Evolutionary conservation across 1,284 basidiomycete species (phyloP).

Genomic region (Sporisorium exsertum): DNA sequence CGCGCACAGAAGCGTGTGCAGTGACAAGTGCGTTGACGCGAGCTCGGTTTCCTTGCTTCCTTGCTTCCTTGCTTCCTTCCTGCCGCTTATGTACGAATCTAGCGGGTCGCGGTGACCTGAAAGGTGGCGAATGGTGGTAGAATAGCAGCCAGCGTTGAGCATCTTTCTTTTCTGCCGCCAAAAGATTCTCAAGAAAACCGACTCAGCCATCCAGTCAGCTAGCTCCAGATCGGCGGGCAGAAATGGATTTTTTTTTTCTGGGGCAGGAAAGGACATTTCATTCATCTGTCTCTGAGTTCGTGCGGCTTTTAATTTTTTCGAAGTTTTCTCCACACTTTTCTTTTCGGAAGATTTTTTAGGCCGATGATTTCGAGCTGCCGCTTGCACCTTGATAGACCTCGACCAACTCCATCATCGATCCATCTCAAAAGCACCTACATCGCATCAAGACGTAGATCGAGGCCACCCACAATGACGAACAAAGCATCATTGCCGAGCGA

Average conservation of each 20-base stretch:
- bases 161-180: not conserved
- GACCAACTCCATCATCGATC: not conserved
- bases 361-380: not conserved
- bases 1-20: constrained; percentile 4
- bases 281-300: not conserved
- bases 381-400: not conserved
- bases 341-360: constrained; percentile 4
- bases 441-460: not conserved
- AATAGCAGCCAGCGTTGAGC: too few relatives aligned
- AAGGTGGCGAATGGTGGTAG: constrained; percentile 4
- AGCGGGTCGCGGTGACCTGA: constrained; percentile 15
- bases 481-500: constrained; percentile 30
- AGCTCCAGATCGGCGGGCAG: not conserved
- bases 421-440: not conserved
- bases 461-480: constrained; percentile 9
- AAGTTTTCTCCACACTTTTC: constrained; percentile 32
- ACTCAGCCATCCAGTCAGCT: not conserved
- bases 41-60: not conserved
- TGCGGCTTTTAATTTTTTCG: not conserved
- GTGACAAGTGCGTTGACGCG: constrained; percentile 7
- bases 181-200: not conserved
- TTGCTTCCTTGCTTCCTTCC: not conserved
- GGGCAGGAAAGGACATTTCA: not conserved
- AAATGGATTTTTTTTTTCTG: too few relatives aligned
- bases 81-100: constrained; percentile 7